Conservation (phyloP, 1,284 basidiomycete genomes). For the Neolentinus lepideus region DNA sequence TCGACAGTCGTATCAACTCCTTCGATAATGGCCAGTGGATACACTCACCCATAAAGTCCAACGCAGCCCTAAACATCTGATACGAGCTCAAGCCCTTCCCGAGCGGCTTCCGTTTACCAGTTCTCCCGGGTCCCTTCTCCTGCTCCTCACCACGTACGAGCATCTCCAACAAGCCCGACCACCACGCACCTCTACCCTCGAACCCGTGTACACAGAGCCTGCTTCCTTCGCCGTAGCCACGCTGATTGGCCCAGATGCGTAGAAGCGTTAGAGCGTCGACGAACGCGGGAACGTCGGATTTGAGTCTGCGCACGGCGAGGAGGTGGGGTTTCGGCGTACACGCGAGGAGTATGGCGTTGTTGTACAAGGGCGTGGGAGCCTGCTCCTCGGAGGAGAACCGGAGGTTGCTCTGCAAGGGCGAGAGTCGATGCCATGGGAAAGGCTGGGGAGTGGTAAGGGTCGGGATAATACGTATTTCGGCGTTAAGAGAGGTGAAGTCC, state of each 20-base stretch:
- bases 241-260: constrained; percentile 86
- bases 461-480: constrained; percentile 71
- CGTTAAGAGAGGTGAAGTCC: constrained; percentile 65
- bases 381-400: constrained; percentile 28
- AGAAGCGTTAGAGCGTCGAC: constrained; percentile 75
- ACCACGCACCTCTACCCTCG: constrained; percentile 62
- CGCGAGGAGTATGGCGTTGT: constrained; percentile 66
- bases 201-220: constrained; percentile 59
- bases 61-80: constrained; percentile 76
- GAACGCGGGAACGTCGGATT: constrained; percentile 60
- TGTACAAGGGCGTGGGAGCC: constrained; percentile 71
- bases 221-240: constrained; percentile 63
- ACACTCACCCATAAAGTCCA: constrained; percentile 69
- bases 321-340: constrained; percentile 62
- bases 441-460: constrained; percentile 50
- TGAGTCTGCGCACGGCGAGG: constrained; percentile 60
- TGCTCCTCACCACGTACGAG: constrained; percentile 66
- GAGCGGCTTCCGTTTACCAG: constrained; percentile 43
- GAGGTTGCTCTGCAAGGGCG: constrained; percentile 72
- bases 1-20: too few relatives aligned
- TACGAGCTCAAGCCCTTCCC: constrained; percentile 79
- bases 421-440: constrained; percentile 62
- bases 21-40: not conserved
- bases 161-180: constrained; percentile 64
- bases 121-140: constrained; percentile 22